Conservation (phyloP, 352 stramenopile species). For the Phytophthora sp. region DNA sequence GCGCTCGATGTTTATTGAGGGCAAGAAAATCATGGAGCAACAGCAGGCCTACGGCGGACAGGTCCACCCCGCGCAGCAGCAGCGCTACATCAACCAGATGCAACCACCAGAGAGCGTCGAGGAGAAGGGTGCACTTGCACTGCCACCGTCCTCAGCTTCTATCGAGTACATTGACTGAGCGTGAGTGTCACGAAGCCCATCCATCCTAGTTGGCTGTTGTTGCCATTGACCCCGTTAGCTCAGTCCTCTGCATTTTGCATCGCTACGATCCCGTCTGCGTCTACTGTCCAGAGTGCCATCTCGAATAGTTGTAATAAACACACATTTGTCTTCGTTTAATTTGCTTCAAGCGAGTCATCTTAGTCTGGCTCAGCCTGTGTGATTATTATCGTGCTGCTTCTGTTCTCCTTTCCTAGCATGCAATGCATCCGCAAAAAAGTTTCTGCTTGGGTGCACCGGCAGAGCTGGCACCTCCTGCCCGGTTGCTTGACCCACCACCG, state of each 20-base stretch:
- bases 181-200: conserved; percentile 10
- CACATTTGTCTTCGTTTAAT: conserved; percentile 20
- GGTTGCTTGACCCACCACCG: conserved; percentile 33
- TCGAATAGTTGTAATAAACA: conserved; percentile 34
- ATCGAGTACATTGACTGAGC: conserved; percentile 56
- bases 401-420: conserved; percentile 68
- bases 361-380: background rate
- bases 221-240: conserved; percentile 18
- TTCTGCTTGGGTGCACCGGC: conserved; percentile 44
- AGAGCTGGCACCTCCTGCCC: conserved; percentile 16
- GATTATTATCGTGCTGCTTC: too few species aligned
- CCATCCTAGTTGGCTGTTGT: conserved; percentile 18
- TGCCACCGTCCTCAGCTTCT: conserved; percentile 35
- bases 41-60: conserved; percentile 37
- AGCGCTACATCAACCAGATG: conserved; percentile 44
- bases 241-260: conserved; percentile 26
- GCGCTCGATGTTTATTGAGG: conserved; percentile 75
- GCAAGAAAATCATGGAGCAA: conserved; percentile 79
- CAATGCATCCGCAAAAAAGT: conserved; percentile 77
- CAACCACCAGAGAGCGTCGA: conserved; percentile 29
- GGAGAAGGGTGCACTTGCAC: conserved; percentile 23
- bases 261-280: conserved; percentile 1
- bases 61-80: conserved; percentile 41
- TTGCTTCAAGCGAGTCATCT: too few species aligned
- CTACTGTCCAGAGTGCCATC: conserved; percentile 14